These are phyloP conservation scores for Clathrospora elynae DNA, from an alignment of 2,329 filamentous ascomycete genomes.

Conservation along the genomic window DNA sequence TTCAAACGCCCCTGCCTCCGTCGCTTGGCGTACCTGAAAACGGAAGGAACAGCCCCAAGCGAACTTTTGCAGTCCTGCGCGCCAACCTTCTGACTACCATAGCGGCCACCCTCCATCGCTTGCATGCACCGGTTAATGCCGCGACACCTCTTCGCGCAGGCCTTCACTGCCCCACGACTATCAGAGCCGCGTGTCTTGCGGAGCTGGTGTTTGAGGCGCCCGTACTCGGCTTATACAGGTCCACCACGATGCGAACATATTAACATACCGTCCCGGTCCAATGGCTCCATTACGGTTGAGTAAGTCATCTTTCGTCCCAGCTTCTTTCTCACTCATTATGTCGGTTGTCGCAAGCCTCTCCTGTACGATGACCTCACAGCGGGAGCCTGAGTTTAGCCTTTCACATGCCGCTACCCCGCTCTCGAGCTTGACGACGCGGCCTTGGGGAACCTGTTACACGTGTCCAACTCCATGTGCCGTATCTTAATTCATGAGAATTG, in stretches of 20 bases:
- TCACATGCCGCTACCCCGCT: too few species aligned
- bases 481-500: too few species aligned
- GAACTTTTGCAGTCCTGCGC: slow-evolving; percentile 2
- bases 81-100: slow-evolving; percentile 3
- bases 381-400: too few species aligned
- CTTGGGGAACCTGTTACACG: too few species aligned
- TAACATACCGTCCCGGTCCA: slow-evolving; percentile 49
- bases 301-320: slow-evolving; percentile 28
- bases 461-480: slow-evolving; percentile 6
- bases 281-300: slow-evolving; percentile 51
- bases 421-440: too few species aligned
- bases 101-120: slow-evolving; percentile 9
- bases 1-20: background rate
- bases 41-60: slow-evolving; percentile 4
- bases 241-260: slow-evolving; percentile 37
- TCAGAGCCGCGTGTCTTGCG: background rate
- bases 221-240: slow-evolving; percentile 29
- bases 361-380: slow-evolving; percentile 24
- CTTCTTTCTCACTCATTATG: slow-evolving; percentile 3
- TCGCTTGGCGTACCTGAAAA: background rate
- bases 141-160: slow-evolving; percentile 13
- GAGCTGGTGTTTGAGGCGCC: slow-evolving; percentile 11
- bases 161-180: slow-evolving; percentile 14
- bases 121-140: slow-evolving; percentile 21
- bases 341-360: background rate